Conservation (phyloP, 2,329 filamentous ascomycete species). For the Drechmeria coniospora region DNA sequence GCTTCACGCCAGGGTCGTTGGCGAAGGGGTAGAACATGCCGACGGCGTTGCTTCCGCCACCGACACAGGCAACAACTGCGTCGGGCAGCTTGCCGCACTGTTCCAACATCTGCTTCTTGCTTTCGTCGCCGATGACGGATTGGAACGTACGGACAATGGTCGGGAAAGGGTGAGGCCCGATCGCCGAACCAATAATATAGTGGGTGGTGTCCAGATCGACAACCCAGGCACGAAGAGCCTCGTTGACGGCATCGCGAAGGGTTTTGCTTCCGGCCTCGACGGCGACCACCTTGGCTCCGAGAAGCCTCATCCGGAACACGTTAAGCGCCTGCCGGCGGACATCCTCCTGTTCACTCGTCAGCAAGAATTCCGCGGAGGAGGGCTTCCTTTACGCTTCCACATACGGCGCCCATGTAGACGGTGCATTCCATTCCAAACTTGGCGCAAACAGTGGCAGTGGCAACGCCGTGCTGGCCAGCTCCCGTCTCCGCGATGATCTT, state of each 20-base stretch:
- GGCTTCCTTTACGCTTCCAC: constrained; percentile 7
- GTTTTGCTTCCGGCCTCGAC: constrained; percentile 82
- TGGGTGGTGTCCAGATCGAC: constrained; percentile 85
- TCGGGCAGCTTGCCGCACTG: constrained; percentile 82
- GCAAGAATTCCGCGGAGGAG: not conserved
- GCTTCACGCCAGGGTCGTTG: constrained; percentile 68
- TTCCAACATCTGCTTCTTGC: constrained; percentile 77
- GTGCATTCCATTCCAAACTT: constrained; percentile 98
- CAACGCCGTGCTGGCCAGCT: constrained; percentile 93
- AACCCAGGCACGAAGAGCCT: constrained; percentile 89
- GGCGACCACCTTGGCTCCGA: constrained; percentile 82
- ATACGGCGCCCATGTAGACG: constrained; percentile 83
- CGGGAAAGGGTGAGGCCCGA: constrained; percentile 94
- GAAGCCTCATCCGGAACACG: constrained; percentile 94
- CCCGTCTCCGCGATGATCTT: constrained; percentile 97
- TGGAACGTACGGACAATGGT: constrained; percentile 97
- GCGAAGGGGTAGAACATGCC: constrained; percentile 98
- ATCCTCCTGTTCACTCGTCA: constrained; percentile 47
- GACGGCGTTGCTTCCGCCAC: constrained; percentile 84
- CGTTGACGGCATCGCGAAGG: constrained; percentile 80
- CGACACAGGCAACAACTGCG: constrained; percentile 90
- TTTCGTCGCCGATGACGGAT: constrained; percentile 89
- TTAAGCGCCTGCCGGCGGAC: constrained; percentile 92
- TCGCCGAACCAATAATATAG: constrained; percentile 96
- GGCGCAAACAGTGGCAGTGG: constrained; percentile 91